A percentile compares a stretch with the other conserved stretches of the same genome.
phyloP scores from a whole-genome alignment of 176 grass and related monocot species.

The Bothriochloa decipiens region DNA sequence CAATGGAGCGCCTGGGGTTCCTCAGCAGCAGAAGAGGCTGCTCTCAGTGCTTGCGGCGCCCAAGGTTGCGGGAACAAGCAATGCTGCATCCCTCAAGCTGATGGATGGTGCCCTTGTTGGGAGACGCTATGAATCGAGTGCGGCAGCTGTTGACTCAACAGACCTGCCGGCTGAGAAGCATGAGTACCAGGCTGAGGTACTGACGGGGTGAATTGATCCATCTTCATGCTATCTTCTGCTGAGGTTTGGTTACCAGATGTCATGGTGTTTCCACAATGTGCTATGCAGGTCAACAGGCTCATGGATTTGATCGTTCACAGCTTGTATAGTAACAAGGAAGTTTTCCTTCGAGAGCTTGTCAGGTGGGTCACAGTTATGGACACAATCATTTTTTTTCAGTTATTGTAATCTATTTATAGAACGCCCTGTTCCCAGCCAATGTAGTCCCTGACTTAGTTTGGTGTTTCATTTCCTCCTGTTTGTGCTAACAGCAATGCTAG shows the following conservation, averaged over 20 bases:
- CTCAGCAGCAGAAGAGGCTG: conserved; percentile 54
- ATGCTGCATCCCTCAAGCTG: conserved; percentile 30
- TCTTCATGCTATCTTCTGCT: neutral
- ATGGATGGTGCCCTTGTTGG: conserved; percentile 44
- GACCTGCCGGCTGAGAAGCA: conserved; percentile 60
- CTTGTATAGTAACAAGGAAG: conserved; percentile 99
- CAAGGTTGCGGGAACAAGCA: conserved; percentile 31
- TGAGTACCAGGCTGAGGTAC: conserved; percentile 97
- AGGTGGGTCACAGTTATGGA: conserved; percentile 50
- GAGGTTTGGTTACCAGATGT: conserved; percentile 2
- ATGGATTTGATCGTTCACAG: conserved; percentile 99
- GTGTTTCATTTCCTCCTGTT: conserved; percentile 18
- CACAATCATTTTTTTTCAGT: neutral
- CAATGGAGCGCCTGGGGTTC: conserved; percentile 36
- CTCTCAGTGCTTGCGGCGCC: conserved; percentile 49
- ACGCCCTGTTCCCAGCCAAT: neutral
- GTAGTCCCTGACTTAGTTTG: conserved; percentile 3
- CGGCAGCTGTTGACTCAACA: conserved; percentile 68
- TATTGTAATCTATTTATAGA: neutral
- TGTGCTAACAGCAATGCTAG: conserved; percentile 78
- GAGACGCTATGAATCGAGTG: conserved; percentile 68
- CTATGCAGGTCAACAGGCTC: conserved; percentile 87
- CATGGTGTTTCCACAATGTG: conserved; percentile 8
- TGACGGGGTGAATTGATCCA: neutral
- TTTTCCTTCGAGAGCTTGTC: conserved; percentile 91